phyloP scores from a whole-genome alignment of 2,329 filamentous ascomycete genomes.

The Sporothrix inflata region DNA sequence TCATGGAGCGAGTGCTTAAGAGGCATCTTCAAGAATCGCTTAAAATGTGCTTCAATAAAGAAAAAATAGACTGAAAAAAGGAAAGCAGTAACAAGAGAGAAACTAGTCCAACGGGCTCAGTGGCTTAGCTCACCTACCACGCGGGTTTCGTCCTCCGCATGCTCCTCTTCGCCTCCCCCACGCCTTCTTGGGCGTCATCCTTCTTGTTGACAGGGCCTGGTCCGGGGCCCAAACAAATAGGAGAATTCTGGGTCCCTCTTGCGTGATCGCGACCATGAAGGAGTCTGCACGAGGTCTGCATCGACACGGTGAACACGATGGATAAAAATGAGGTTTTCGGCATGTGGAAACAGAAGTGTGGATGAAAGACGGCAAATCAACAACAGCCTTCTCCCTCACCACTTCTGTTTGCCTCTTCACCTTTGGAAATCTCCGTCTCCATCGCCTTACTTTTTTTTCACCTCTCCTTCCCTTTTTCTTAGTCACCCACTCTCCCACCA shows the following conservation, averaged over 20 bases:
- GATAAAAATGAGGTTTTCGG: background rate
- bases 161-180: background rate
- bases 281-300: background rate
- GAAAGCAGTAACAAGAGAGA: background rate
- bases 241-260: conserved; percentile 10
- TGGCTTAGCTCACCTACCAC: background rate
- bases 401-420: background rate
- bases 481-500: background rate
- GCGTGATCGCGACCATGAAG: conserved; percentile 3
- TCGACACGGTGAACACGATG: background rate
- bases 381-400: background rate
- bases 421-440: background rate
- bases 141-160: background rate
- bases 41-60: background rate
- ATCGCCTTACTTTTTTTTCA: background rate
- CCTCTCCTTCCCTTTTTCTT: background rate
- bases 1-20: background rate
- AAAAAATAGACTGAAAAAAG: background rate
- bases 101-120: background rate
- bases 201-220: background rate
- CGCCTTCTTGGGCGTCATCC: background rate
- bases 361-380: background rate
- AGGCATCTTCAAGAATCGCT: too few species aligned
- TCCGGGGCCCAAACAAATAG: background rate
- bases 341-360: background rate